Conservation (phyloP, 202 grass and related monocot species). For the Cymbopogon flexuosus region DNA sequence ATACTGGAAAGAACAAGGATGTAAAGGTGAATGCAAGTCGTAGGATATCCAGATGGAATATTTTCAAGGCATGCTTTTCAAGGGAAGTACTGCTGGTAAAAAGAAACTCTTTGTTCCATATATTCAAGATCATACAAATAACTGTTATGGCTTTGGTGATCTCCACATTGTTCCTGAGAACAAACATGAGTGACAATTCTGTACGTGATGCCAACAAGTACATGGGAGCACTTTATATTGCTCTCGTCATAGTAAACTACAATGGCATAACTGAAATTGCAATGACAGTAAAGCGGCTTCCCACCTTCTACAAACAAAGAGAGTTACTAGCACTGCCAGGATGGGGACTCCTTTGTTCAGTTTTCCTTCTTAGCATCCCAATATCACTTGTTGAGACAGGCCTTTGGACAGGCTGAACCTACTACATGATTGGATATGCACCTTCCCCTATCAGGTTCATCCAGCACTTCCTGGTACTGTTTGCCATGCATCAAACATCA, state of each 20-base stretch:
- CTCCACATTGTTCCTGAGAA: constrained; percentile 74
- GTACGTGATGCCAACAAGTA: constrained; percentile 77
- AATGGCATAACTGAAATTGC: constrained; percentile 49
- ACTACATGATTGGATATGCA: constrained; percentile 79
- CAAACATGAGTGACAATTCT: constrained; percentile 60
- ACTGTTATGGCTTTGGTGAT: constrained; percentile 69
- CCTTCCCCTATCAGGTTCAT: constrained; percentile 72
- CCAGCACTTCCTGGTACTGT: constrained; percentile 67
- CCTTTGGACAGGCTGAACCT: constrained; percentile 77
- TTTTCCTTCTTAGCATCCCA: constrained; percentile 67
- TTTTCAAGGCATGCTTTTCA: constrained; percentile 91
- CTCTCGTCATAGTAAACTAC: constrained; percentile 74
- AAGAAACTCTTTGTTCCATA: constrained; percentile 74
- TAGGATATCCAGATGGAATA: constrained; percentile 61
- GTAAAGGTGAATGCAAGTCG: constrained; percentile 35
- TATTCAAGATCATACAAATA: constrained; percentile 91
- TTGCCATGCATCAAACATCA: constrained; percentile 75
- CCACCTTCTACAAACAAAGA: constrained; percentile 92
- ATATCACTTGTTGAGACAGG: constrained; percentile 84
- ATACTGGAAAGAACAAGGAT: constrained; percentile 29
- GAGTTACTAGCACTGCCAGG: constrained; percentile 74
- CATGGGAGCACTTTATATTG: constrained; percentile 72
- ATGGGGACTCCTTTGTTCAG: constrained; percentile 84
- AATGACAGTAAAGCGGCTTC: constrained; percentile 67
- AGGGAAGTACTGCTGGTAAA: constrained; percentile 78